Evolutionary conservation across 116 monocot species (phyloP).

Genomic region (Zostera marina): DNA sequence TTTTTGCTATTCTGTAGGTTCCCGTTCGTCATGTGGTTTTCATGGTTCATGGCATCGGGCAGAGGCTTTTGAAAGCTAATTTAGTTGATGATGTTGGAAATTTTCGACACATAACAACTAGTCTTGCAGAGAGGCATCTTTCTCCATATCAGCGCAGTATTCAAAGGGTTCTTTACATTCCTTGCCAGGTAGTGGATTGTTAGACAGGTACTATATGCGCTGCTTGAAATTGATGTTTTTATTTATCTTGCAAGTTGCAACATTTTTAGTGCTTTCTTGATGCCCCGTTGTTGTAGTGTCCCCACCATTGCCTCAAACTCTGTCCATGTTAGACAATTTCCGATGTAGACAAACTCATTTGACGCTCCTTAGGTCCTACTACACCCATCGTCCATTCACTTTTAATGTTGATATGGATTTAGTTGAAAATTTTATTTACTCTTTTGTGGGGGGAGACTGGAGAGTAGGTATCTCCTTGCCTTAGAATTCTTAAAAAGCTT

Average conservation of each 20-base stretch:
- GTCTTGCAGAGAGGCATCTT: slow-evolving; percentile 74
- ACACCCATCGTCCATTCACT: no score
- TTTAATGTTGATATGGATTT: no score
- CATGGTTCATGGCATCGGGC: slow-evolving; percentile 99
- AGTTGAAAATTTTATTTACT: no score
- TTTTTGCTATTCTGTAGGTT: slow-evolving; percentile 29
- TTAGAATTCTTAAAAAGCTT: no score
- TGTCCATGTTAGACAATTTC: no score
- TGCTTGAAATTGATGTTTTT: neutral
- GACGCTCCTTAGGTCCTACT: no score
- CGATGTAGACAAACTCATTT: no score
- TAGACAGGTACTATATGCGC: neutral
- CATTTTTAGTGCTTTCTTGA: neutral
- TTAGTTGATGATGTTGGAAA: slow-evolving; percentile 98
- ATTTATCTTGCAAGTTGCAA: neutral
- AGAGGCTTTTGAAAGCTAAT: slow-evolving; percentile 92
- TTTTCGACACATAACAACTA: slow-evolving; percentile 78
- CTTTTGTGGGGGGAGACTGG: no score
- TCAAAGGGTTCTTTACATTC: slow-evolving; percentile 93
- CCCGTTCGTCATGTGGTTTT: slow-evolving; percentile 98
- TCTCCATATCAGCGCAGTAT: slow-evolving; percentile 73
- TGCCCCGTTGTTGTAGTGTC: neutral
- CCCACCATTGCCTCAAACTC: neutral
- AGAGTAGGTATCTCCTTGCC: no score
- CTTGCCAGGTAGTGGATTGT: slow-evolving; percentile 64